Evolutionary conservation across 2,329 filamentous ascomycete genomes (phyloP), one percentile per base, ranked within the genome.

Genomic region (Scytalidium sp.): DNA sequence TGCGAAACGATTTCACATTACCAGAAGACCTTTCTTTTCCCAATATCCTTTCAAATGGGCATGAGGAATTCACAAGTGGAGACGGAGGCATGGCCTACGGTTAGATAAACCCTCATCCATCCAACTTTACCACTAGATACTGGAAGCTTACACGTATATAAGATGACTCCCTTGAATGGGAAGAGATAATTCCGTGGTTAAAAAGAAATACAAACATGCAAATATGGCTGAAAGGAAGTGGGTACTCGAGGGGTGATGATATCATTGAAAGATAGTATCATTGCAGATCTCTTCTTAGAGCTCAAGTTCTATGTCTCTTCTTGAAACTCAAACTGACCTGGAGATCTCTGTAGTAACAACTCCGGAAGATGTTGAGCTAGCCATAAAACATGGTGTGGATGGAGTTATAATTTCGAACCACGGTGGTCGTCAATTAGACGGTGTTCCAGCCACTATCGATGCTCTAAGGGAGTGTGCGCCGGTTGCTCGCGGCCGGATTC

Each of bases 301-400:
- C n/a, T n/a, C n/a, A n/a, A n/a, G n/a, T n/a, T n/a, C n/a, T n/a
- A n/a, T n/a, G n/a, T n/a, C n/a, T n/a, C n/a, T n/a, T n/a, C n/a
- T n/a, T n/a, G n/a, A n/a, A n/a, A n/a, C n/a, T n/a, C n/a, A n/a
- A n/a, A n/a, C n/a, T n/a, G n/a, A n/a, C n/a, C n/a, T n/a, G n/a
- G n/a, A n/a, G n/a, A n/a, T n/a, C n/a, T n/a, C n/a, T n/a, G n/a
- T n/a, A n/a, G n/a, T n/a, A n/a, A n/a, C n/a, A n/a, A 81, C 3
- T 72, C 74, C 77, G 17, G 80, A 85, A 57, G 81, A 80, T 1
- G 81, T 84, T 45, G 74, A 83, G 1, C 79, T 84, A 3, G 75
- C 70, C 19, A 84, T 84, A 50, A 76, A 81, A 58, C 27, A 49
- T 40, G 81, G 79, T 1, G 74, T 76, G 19, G 78, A 84, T 58